These are phyloP conservation scores for Hypocrella siamensis DNA, from an alignment of 2,329 filamentous ascomycete genomes.

Conservation along the genomic window DNA sequence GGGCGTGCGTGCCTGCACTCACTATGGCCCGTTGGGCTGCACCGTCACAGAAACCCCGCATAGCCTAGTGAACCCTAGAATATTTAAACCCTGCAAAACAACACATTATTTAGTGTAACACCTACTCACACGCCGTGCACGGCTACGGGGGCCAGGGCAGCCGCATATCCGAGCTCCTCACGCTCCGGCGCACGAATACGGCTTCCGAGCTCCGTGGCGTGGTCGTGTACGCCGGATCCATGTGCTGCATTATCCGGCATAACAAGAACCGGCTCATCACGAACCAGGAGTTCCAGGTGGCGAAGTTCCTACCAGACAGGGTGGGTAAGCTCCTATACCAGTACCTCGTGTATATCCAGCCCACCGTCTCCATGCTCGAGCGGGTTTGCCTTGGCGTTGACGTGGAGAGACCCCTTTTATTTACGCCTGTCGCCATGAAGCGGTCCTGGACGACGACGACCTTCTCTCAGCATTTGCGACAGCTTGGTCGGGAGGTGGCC, in stretches of 20 bases:
- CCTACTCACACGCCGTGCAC: neutral
- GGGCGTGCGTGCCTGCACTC: too few relatives aligned
- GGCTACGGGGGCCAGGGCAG: neutral
- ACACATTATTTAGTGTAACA: too few relatives aligned
- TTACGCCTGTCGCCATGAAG: neutral
- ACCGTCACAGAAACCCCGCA: too few relatives aligned
- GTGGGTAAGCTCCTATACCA: neutral
- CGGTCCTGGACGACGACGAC: neutral
- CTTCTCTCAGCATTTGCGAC: neutral
- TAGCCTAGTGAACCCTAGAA: too few relatives aligned
- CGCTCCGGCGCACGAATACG: neutral
- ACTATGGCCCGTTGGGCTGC: too few relatives aligned
- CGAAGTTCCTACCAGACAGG: neutral
- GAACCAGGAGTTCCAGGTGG: constrained; percentile 1
- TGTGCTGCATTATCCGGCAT: neutral
- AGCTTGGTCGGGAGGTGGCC: neutral
- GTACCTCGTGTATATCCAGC: constrained; percentile 1
- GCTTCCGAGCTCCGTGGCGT: neutral
- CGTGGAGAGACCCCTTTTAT: neutral
- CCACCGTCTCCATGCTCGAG: neutral
- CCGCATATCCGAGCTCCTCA: neutral
- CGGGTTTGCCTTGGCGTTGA: neutral
- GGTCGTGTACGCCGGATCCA: neutral
- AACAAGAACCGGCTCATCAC: neutral
- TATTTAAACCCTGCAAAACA: constrained; percentile 7